Percentiles rank a stretch among this genome's conserved stretches.
Conservation (phyloP, 768 basidiomycete species). For the Termitomyces sp. region DNA sequence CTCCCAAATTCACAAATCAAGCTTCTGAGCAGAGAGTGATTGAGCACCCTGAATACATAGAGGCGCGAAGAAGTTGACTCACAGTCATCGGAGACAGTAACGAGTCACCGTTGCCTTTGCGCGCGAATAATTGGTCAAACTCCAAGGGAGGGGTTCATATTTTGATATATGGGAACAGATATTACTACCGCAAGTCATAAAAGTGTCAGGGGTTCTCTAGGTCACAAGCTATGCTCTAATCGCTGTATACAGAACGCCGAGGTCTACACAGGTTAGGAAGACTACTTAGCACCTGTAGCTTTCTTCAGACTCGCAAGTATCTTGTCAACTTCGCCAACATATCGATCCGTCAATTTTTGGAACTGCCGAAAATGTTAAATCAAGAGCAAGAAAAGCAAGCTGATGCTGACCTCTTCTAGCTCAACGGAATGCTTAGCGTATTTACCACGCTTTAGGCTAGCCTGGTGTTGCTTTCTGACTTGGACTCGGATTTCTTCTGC, state of each 20-base stretch:
- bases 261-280: not conserved
- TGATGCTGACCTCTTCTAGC: slow-evolving; percentile 53
- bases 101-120: too few relatives aligned
- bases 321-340: slow-evolving; percentile 38
- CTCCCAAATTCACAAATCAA: not conserved
- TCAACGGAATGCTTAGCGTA: slow-evolving; percentile 66
- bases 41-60: not conserved
- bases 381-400: not conserved
- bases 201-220: not conserved
- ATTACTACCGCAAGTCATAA: not conserved
- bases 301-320: slow-evolving; percentile 59
- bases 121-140: not conserved
- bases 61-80: not conserved
- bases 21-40: not conserved
- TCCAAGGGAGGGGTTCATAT: not conserved
- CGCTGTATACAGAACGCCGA: not conserved
- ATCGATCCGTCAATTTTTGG: slow-evolving; percentile 63
- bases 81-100: too few relatives aligned
- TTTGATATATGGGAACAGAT: not conserved
- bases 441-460: slow-evolving; percentile 63
- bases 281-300: slow-evolving; percentile 24
- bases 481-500: slow-evolving; percentile 75
- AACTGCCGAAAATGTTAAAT: slow-evolving; percentile 39
- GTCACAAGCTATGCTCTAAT: not conserved
- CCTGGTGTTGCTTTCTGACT: slow-evolving; percentile 64